A percentile compares a stretch with the other conserved stretches of the same genome.
Evolutionary conservation across 352 stramenopile species (phyloP).

Genomic region (Pythium periplocum): DNA sequence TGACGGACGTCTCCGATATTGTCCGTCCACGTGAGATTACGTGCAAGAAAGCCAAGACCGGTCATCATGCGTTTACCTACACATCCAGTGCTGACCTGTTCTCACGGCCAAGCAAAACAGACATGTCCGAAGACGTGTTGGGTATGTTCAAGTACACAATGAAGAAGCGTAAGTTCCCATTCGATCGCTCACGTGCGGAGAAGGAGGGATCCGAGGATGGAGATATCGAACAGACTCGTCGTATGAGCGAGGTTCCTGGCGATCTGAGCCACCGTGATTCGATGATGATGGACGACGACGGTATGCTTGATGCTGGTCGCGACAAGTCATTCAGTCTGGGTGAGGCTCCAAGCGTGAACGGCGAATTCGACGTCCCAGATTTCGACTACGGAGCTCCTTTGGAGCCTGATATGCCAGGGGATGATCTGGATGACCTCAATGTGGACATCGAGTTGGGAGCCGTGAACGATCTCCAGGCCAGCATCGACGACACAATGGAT

Average conservation of each 20-base stretch:
- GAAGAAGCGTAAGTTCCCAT: conserved; percentile 83
- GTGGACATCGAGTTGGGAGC: conserved; percentile 79
- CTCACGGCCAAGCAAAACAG: conserved; percentile 38
- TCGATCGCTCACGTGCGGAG: conserved; percentile 18
- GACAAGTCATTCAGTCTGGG: conserved; percentile 21
- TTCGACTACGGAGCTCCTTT: conserved; percentile 51
- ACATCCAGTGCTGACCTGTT: conserved; percentile 44
- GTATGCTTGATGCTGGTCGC: background rate
- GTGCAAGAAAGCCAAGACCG: conserved; percentile 23
- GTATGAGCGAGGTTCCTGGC: conserved; percentile 38
- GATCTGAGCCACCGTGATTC: conserved; percentile 9
- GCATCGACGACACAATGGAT: conserved; percentile 36
- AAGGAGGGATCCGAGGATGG: conserved; percentile 20
- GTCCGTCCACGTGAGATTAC: conserved; percentile 43
- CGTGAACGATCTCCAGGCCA: conserved; percentile 71
- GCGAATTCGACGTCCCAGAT: conserved; percentile 28
- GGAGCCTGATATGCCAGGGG: conserved; percentile 31
- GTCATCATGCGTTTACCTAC: conserved; percentile 18
- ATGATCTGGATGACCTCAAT: conserved; percentile 59
- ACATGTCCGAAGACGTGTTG: conserved; percentile 59
- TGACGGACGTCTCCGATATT: conserved; percentile 77
- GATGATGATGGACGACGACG: conserved; percentile 10
- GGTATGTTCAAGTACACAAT: conserved; percentile 80
- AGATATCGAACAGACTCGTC: conserved; percentile 63
- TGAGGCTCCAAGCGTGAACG: conserved; percentile 11